Evolutionary conservation across 768 basidiomycete species (phyloP).

Genomic region (Psilocybe tampanensis): DNA sequence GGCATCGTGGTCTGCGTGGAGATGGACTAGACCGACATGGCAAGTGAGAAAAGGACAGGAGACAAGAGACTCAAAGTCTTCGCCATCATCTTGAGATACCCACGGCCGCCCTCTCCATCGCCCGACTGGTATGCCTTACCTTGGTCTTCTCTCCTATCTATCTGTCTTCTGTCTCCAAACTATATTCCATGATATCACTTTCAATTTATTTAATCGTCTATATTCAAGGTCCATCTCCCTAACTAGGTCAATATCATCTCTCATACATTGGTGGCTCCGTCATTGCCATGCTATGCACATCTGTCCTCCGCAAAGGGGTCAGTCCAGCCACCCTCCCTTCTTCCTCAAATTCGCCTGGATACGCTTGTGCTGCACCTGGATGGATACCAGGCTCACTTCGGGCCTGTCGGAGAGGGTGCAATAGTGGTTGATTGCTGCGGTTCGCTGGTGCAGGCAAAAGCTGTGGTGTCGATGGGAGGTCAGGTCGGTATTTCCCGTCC

Average conservation of each 20-base stretch:
- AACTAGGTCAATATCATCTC: background rate
- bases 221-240: no score
- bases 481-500: conserved; percentile 22
- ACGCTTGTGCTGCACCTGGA: background rate
- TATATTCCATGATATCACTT: no score
- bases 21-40: no score
- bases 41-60: no score
- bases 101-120: no score
- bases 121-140: no score
- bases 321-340: background rate
- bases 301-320: background rate
- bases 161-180: no score
- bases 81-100: no score
- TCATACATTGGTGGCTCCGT: background rate
- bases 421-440: background rate
- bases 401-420: background rate
- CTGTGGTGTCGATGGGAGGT: conserved; percentile 11
- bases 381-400: background rate
- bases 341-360: background rate
- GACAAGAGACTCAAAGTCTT: no score
- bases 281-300: background rate
- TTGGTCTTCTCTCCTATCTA: no score
- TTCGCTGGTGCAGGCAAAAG: conserved; percentile 11
- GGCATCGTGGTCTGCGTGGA: background rate
- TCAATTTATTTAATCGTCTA: no score